phyloP scores from a whole-genome alignment of 176 grass and related monocot genomes.

The Neostapfia colusana region DNA sequence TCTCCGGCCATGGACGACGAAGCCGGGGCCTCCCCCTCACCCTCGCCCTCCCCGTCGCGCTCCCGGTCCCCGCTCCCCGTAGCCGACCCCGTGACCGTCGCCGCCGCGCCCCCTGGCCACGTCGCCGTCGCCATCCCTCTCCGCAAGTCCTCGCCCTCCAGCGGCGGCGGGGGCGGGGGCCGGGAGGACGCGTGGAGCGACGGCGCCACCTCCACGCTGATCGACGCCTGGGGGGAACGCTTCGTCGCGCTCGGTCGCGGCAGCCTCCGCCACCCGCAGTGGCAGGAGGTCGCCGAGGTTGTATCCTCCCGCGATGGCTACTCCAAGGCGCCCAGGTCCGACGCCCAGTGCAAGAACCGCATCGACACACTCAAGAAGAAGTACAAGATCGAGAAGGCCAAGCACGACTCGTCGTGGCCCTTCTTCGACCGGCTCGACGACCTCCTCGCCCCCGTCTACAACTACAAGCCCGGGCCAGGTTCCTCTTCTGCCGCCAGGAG shows the following conservation, averaged over 20 bases:
- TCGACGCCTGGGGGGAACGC: constrained; percentile 97
- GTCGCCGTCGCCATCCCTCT: constrained; percentile 72
- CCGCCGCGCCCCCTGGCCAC: constrained; percentile 58
- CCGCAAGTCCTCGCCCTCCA: constrained; percentile 44
- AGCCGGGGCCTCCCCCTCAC: constrained; percentile 43
- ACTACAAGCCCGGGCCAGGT: constrained; percentile 24
- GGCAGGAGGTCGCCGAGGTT: constrained; percentile 95
- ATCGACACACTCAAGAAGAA: constrained; percentile 99
- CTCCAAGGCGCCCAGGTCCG: constrained; percentile 68
- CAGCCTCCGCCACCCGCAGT: constrained; percentile 89
- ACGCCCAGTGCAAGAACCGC: constrained; percentile 95
- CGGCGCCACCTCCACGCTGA: constrained; percentile 83
- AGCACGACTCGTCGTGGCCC: constrained; percentile 58
- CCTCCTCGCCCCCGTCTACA: constrained; percentile 69
- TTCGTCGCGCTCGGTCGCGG: constrained; percentile 87
- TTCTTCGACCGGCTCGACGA: constrained; percentile 76
- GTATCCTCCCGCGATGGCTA: constrained; percentile 89
- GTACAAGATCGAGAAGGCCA: constrained; percentile 82
- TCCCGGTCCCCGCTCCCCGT: constrained; percentile 35
- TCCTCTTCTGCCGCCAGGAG: constrained; percentile 12
- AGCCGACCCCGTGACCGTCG: constrained; percentile 47
- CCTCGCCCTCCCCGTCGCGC: constrained; percentile 32
- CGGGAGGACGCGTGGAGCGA: constrained; percentile 98
- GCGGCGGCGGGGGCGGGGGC: constrained; percentile 43
- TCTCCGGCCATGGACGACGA: constrained; percentile 46